A percentile compares a stretch with the other conserved stretches of the same genome.
Conservation (phyloP, 306 rosid species). For the Gastrolobium bilobum region DNA sequence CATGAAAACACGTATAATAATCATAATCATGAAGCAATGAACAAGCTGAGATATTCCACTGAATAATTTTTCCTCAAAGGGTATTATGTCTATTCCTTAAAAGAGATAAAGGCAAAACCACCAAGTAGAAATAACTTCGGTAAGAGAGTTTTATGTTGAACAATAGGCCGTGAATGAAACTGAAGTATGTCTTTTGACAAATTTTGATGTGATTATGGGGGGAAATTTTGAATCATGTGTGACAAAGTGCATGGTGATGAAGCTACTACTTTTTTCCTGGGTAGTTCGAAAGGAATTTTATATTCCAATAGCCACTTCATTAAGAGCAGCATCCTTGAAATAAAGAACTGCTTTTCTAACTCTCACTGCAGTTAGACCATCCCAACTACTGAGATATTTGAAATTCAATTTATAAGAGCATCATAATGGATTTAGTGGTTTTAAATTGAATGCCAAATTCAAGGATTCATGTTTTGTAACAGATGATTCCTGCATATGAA, state of each 20-base stretch:
- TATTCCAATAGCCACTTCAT: neutral
- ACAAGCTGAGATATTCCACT: constrained; percentile 1
- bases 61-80: neutral
- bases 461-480: constrained; percentile 24
- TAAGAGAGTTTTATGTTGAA: neutral
- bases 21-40: constrained; percentile 1
- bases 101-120: neutral
- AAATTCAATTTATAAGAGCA: constrained; percentile 32
- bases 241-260: neutral
- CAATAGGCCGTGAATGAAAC: neutral
- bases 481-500: constrained; percentile 17
- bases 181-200: neutral
- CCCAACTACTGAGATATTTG: neutral
- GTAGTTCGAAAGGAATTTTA: neutral
- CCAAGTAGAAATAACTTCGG: neutral
- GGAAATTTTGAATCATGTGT: neutral
- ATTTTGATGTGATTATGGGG: neutral
- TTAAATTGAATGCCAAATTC: constrained; percentile 11
- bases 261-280: neutral
- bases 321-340: neutral
- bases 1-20: neutral
- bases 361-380: neutral
- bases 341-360: neutral
- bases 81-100: neutral
- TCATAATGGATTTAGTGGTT: constrained; percentile 1